These are phyloP conservation scores for Sphaerulina musiva DNA, from an alignment of 2,329 filamentous ascomycete genomes.

Conservation along the genomic window DNA sequence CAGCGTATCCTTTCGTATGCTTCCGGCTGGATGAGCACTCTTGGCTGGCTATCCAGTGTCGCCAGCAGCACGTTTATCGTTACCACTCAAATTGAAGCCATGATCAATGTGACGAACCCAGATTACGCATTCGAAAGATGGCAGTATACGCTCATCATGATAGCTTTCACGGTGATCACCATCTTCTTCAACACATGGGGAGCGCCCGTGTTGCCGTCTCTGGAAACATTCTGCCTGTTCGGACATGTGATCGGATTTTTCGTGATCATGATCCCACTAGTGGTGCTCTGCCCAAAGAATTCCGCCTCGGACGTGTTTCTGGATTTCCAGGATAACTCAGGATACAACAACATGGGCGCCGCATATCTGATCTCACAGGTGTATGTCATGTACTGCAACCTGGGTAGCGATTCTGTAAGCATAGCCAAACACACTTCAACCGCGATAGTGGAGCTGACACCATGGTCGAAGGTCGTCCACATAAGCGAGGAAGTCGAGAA, in stretches of 20 bases:
- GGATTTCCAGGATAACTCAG: constrained; percentile 26
- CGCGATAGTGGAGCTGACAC: not conserved
- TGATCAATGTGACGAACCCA: constrained; percentile 33
- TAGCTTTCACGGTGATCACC: constrained; percentile 34
- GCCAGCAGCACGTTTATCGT: constrained; percentile 34
- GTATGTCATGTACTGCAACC: constrained; percentile 13
- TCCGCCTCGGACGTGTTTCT: constrained; percentile 30
- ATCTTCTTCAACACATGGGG: constrained; percentile 28
- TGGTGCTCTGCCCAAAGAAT: constrained; percentile 31
- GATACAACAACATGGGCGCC: constrained; percentile 28
- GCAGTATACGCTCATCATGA: constrained; percentile 30
- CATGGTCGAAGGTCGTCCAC: constrained; percentile 23
- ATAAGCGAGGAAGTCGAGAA: constrained; percentile 34
- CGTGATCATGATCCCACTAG: constrained; percentile 29
- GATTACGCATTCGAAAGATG: constrained; percentile 27
- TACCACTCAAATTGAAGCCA: constrained; percentile 34
- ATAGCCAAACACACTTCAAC: not conserved
- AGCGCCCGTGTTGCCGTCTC: constrained; percentile 31
- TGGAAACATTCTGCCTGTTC: constrained; percentile 37
- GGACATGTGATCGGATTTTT: constrained; percentile 31
- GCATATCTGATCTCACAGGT: constrained; percentile 28
- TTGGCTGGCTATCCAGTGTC: constrained; percentile 28
- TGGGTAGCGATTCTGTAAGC: constrained; percentile 24
- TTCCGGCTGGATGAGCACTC: constrained; percentile 23
- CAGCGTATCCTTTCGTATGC: constrained; percentile 27